These are phyloP conservation scores for Botryotinia convoluta DNA, from an alignment of 2,329 filamentous ascomycete species.

Conservation along the genomic window DNA sequence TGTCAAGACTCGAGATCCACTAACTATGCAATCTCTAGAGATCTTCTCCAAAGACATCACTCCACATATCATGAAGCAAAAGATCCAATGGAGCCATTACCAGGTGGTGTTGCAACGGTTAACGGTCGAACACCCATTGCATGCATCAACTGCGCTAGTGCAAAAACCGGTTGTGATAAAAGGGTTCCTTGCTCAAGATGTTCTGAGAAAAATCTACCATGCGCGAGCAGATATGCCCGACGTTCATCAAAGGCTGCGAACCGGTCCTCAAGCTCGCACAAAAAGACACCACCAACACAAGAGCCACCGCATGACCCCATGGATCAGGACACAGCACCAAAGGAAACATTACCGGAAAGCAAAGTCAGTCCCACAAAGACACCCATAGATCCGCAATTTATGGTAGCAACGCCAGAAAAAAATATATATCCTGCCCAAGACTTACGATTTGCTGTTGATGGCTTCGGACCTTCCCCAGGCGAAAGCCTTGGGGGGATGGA, in stretches of 20 bases:
- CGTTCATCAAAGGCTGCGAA: constrained; percentile 46
- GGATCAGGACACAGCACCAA: constrained; percentile 14
- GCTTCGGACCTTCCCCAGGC: constrained; percentile 13
- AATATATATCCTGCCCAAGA: constrained; percentile 8
- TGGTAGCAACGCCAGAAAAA: constrained; percentile 10
- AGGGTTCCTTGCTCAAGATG: constrained; percentile 50
- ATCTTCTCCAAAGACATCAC: constrained; percentile 51
- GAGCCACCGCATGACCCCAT: constrained; percentile 18
- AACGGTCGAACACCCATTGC: constrained; percentile 47
- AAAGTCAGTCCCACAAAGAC: background rate
- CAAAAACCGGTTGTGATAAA: constrained; percentile 53
- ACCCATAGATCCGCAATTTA: constrained; percentile 7
- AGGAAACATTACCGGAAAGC: constrained; percentile 4
- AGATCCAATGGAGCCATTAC: constrained; percentile 45
- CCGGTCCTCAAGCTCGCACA: constrained; percentile 16
- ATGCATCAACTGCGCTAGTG: constrained; percentile 49
- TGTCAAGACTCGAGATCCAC: constrained; percentile 22
- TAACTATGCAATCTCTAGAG: constrained; percentile 39
- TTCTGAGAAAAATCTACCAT: constrained; percentile 48
- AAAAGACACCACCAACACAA: constrained; percentile 15
- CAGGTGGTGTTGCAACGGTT: constrained; percentile 45
- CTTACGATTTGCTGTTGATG: constrained; percentile 8
- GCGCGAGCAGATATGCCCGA: constrained; percentile 50
- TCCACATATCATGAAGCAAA: constrained; percentile 51
- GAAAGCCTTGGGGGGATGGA: constrained; percentile 11